Evolutionary conservation across 306 rosid genomes (phyloP).

Genomic region (Gastrolobium bilobum): DNA sequence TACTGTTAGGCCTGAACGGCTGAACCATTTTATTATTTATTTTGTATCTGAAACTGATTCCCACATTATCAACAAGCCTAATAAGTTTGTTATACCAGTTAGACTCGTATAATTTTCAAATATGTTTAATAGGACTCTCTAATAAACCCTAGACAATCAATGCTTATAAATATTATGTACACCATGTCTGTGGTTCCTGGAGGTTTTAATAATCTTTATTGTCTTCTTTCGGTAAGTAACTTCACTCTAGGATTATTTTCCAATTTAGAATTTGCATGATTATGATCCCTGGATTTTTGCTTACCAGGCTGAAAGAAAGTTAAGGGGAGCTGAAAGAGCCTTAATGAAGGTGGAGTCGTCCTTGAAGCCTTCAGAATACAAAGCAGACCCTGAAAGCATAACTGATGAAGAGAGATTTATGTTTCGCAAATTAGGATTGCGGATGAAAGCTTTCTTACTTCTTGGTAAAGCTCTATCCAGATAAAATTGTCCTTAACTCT

Average conservation of each 20-base stretch:
- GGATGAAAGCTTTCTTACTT: constrained; percentile 98
- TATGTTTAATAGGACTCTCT: constrained; percentile 9
- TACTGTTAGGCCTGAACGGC: constrained; percentile 17
- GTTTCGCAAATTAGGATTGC: constrained; percentile 97
- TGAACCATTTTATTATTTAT: constrained; percentile 36
- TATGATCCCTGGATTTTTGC: constrained; percentile 46
- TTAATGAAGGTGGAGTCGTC: constrained; percentile 78
- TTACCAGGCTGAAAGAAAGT: constrained; percentile 81
- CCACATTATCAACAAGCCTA: constrained; percentile 23
- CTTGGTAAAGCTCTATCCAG: constrained; percentile 68
- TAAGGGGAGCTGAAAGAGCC: constrained; percentile 79
- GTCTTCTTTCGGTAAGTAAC: constrained; percentile 6
- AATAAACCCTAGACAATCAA: not conserved
- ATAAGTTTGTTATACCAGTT: constrained; percentile 3
- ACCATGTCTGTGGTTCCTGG: constrained; percentile 1
- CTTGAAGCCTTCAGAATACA: constrained; percentile 73
- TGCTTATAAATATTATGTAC: constrained; percentile 24
- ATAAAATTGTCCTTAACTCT: not conserved
- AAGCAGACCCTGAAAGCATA: constrained; percentile 87
- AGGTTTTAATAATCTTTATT: constrained; percentile 11
- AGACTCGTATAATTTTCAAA: constrained; percentile 2
- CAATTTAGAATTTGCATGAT: constrained; percentile 36
- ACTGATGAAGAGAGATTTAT: constrained; percentile 97
- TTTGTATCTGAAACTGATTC: constrained; percentile 2
- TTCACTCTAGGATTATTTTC: constrained; percentile 12